Evolutionary conservation across 2,329 filamentous ascomycete species (phyloP), one percentile per base, ranked within the genome.

Genomic region (Ilyonectria destructans): DNA sequence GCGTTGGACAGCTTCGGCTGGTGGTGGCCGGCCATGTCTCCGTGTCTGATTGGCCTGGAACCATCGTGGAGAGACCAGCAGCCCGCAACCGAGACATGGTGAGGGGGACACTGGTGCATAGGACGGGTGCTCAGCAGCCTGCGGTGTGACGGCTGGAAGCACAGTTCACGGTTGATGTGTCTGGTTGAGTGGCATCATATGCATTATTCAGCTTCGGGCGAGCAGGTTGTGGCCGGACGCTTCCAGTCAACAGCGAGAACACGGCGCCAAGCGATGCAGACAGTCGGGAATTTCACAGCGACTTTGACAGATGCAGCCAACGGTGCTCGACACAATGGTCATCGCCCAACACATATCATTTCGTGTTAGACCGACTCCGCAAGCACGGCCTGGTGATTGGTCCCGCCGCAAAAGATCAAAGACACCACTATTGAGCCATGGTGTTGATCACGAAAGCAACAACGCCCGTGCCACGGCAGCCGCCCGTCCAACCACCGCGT

Each of bases 361-460:
- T 15, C n/a, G 31, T 45, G 51, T 29, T 58, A 45, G 52, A 37
- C 43, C 37, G 56, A 45, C 55, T 56, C 52, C 43, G 52, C 54
- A 56, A 54, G 37, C 23, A 48, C 26, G 26, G 21, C 23, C n/a
- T 8, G 6, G 17, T 48, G 31, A 70, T 70, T 69, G 69, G 69
- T 37, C 23, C 21, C 23, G 51, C 58, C n/a, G 17, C 37, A 61
- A 62, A 35, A 21, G 54, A 54, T 48, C 57, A 55, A 45, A 58
- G 56, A 58, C 60, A 60, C 45, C 33, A 43, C 35, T 43, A 23
- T 51, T 54, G 49, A 71, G 69, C 58, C 63, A 67, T 54, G 35
- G 48, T 61, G 68, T 56, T 72, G 71, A 74, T 74, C 72, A 48
- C 45, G 26, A 65, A 65, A 65, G 57, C 48, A 68, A 65, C 65